Percentiles rank a stretch among this genome's conserved stretches.
Evolutionary conservation across 345 rosid genomes (phyloP).

Genomic region (Schrenkiella parvula): DNA sequence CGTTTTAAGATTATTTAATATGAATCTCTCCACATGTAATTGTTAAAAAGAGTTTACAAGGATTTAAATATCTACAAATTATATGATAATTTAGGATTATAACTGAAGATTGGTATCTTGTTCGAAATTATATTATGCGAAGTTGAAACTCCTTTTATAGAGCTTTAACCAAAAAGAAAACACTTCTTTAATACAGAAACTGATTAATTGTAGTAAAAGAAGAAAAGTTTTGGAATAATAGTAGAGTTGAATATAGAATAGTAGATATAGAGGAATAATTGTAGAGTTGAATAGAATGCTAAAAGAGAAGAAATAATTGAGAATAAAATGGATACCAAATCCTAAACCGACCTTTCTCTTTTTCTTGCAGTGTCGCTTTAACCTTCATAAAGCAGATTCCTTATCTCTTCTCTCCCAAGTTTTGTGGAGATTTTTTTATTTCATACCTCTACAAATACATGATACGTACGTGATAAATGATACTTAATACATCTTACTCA

Average conservation of each 20-base stretch:
- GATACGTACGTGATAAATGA: background rate
- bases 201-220: background rate
- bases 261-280: background rate
- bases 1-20: background rate
- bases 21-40: background rate
- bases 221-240: background rate
- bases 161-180: background rate
- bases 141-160: background rate
- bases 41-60: background rate
- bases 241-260: background rate
- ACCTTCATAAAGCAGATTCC: conserved; percentile 19
- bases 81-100: background rate
- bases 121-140: background rate
- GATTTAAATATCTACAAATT: background rate
- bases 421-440: conserved; percentile 1
- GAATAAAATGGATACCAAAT: conserved; percentile 10
- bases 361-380: conserved; percentile 6
- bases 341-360: conserved; percentile 11
- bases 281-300: conserved; percentile 1
- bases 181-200: background rate
- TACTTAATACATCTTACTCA: background rate
- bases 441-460: background rate
- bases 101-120: conserved; percentile 10
- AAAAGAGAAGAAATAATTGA: conserved; percentile 24
- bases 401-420: conserved; percentile 26